Percentiles rank a stretch among this genome's conserved stretches.
These are phyloP conservation scores for Sicyos edulis DNA, from an alignment of 306 rosid genomes.

Conservation along the genomic window DNA sequence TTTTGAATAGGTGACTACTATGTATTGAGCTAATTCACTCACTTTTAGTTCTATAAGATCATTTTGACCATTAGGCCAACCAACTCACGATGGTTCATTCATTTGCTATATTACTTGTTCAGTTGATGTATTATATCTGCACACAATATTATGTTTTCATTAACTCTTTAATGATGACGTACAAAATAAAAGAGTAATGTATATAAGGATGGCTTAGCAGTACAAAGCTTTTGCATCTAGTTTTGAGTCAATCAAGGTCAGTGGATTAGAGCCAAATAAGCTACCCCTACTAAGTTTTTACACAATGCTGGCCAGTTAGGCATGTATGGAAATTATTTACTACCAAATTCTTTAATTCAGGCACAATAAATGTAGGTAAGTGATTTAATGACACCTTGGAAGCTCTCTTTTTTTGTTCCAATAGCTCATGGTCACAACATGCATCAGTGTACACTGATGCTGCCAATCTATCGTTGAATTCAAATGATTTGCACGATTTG, in stretches of 20 bases:
- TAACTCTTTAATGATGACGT: not conserved
- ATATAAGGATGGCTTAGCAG: not conserved
- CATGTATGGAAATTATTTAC: not conserved
- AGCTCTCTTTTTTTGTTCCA: not conserved
- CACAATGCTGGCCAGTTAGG: not conserved
- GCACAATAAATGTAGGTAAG: not conserved
- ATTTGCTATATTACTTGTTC: not conserved
- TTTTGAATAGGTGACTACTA: too few relatives aligned
- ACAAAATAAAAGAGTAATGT: not conserved
- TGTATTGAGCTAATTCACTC: too few relatives aligned
- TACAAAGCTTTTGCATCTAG: not conserved
- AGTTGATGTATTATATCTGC: not conserved
- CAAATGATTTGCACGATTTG: conserved; percentile 10
- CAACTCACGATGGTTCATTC: too few relatives aligned
- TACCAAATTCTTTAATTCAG: not conserved
- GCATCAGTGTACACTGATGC: not conserved
- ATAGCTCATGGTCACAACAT: not conserved
- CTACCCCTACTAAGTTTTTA: not conserved
- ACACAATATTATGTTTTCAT: not conserved
- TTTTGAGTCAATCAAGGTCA: not conserved
- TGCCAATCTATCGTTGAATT: not conserved
- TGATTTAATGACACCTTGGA: not conserved
- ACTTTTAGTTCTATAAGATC: too few relatives aligned
- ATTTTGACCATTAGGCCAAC: too few relatives aligned
- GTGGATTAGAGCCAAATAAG: not conserved